Percentiles rank a stretch among this genome's conserved stretches.
phyloP scores from a whole-genome alignment of 306 rosid genomes.

The Ziziphus jujuba region DNA sequence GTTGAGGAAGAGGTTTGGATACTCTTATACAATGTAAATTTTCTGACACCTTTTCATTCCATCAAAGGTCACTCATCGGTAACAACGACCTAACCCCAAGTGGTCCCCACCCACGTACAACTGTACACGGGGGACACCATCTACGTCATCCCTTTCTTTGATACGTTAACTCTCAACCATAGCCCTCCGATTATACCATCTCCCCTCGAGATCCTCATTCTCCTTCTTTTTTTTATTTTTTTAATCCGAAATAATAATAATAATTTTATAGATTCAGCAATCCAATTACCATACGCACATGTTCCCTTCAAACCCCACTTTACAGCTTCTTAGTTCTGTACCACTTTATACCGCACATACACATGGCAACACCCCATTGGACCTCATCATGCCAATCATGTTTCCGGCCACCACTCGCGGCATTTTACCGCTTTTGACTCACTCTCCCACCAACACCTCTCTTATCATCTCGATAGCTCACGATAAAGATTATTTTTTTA shows the following conservation, averaged over 20 bases:
- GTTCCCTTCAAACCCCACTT: slow-evolving; percentile 26
- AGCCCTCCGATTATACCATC: slow-evolving; percentile 27
- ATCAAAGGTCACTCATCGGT: slow-evolving; percentile 17
- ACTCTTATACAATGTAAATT: background rate
- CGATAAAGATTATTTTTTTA: background rate
- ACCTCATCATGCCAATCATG: background rate
- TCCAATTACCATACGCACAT: slow-evolving; percentile 27
- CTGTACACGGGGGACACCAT: background rate
- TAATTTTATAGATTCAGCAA: background rate
- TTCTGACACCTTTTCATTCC: slow-evolving; percentile 17
- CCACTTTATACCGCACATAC: slow-evolving; percentile 9
- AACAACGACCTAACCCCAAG: background rate
- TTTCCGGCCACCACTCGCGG: slow-evolving; percentile 1
- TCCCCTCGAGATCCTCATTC: slow-evolving; percentile 26
- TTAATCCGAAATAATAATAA: background rate
- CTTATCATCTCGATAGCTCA: slow-evolving; percentile 1
- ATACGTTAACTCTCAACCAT: background rate
- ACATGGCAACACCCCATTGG: slow-evolving; percentile 30
- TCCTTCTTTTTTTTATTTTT: background rate
- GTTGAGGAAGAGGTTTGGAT: no score
- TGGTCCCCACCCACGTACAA: background rate
- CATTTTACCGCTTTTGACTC: slow-evolving; percentile 3
- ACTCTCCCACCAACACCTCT: background rate
- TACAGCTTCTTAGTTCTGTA: slow-evolving; percentile 21
- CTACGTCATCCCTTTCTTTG: background rate